These are phyloP conservation scores for Triticum urartu DNA, from an alignment of 176 grass and related monocot genomes.

Conservation along the genomic window DNA sequence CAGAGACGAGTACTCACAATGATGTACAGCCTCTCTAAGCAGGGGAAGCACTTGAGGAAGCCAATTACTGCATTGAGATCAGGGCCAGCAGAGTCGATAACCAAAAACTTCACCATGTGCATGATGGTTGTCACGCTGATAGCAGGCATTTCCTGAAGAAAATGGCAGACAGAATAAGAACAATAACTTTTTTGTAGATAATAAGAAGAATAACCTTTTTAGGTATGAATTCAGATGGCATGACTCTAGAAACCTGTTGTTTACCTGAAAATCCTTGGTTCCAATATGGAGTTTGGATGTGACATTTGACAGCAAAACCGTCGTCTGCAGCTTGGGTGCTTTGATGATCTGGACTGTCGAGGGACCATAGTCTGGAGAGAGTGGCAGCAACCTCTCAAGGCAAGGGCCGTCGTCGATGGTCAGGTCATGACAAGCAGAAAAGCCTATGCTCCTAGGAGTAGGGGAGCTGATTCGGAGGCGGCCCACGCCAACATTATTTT, in stretches of 20 bases:
- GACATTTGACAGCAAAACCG: not conserved
- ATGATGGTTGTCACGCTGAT: not conserved
- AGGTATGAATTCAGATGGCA: no score
- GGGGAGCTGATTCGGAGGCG: not conserved
- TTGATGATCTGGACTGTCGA: not conserved
- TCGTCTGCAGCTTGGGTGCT: not conserved
- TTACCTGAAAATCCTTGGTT: not conserved
- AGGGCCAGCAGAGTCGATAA: no score
- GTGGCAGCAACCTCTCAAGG: not conserved
- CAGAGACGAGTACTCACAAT: not conserved
- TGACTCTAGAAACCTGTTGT: no score
- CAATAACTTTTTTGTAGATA: no score
- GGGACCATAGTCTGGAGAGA: not conserved
- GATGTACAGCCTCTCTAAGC: not conserved
- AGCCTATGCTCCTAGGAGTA: not conserved
- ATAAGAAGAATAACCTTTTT: no score
- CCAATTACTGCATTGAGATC: no score
- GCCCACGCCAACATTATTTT: not conserved
- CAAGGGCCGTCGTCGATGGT: not conserved
- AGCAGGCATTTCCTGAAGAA: not conserved
- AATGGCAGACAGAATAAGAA: not conserved
- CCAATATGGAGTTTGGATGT: conserved; percentile 11
- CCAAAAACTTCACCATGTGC: no score
- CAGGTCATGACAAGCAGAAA: not conserved
- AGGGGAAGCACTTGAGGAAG: no score